Conservation (phyloP, 371 early-diverging fungal species). For the Saksenaea vasiformis region DNA sequence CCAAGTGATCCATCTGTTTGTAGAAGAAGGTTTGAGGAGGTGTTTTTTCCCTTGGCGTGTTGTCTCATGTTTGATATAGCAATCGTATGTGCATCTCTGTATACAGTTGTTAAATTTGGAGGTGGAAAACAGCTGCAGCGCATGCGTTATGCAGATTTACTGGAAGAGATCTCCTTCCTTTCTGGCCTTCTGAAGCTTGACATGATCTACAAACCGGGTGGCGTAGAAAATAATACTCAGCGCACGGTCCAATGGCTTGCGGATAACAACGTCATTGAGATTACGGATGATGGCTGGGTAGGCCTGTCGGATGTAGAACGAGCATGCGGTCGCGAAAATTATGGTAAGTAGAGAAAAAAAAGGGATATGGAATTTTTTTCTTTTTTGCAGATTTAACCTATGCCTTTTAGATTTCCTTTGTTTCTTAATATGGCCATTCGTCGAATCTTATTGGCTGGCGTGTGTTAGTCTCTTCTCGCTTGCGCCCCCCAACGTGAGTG, state of each 20-base stretch:
- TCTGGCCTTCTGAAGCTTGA: conserved; percentile 81
- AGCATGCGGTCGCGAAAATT: conserved; percentile 80
- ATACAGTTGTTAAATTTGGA: conserved; percentile 80
- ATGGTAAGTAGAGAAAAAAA: conserved; percentile 46
- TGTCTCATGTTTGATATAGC: not conserved
- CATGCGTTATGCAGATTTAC: conserved; percentile 51
- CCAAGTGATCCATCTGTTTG: conserved; percentile 79
- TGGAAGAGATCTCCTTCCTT: conserved; percentile 75
- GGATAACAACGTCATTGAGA: conserved; percentile 59
- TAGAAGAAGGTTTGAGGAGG: not conserved
- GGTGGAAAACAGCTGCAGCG: conserved; percentile 64
- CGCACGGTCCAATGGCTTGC: conserved; percentile 67
- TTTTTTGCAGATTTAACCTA: not conserved
- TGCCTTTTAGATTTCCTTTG: conserved; percentile 74
- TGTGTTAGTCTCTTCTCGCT: conserved; percentile 65
- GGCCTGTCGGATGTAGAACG: conserved; percentile 68
- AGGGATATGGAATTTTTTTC: too few species aligned
- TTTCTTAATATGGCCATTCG: conserved; percentile 87
- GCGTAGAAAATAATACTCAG: conserved; percentile 71
- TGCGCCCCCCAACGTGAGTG: conserved; percentile 36
- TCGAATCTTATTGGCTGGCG: conserved; percentile 89
- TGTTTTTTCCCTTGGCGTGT: not conserved
- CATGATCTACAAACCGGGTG: conserved; percentile 84
- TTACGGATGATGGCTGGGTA: conserved; percentile 58
- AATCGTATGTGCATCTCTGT: conserved; percentile 70